Evolutionary conservation across 345 rosid species (phyloP), one percentile per base, ranked within the genome.

Genomic region (Sisymbrium irio): DNA sequence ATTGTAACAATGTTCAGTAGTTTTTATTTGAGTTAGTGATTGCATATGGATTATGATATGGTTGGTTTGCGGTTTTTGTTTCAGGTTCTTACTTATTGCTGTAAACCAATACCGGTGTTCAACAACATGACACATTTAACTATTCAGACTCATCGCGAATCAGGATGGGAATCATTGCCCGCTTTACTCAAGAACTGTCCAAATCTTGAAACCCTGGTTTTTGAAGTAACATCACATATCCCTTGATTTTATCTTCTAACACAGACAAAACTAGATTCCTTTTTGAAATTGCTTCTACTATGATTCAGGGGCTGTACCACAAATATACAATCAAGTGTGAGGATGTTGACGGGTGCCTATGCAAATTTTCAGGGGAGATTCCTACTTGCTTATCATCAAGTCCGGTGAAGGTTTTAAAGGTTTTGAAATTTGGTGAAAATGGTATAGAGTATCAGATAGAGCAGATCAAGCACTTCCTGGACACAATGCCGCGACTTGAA

Each of bases 401-500:
- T 35, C 39, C 11, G 39, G 39, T 35, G 39, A 37, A 37, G 41
- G 2, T 9, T 3, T 10, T 37, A 10, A 37, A 37, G 13, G 10
- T 10, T 6, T 37, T 37, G 11, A 37, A 10, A 6, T 37, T 9
- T 37, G 41, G 41, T 37, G 41, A 10, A 37, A 37, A 1, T 37
- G 41, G 9, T 6, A 37, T 10, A 37, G 13, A 37, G 41, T 0
- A 37, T 0, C 4, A 37, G 41, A 37, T 37, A 37, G 41, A 37
- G 41, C 13, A 37, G 13, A 9, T 56, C 19, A 54, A 54, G 53
- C 3, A 41, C 27, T 68, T 68, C 14, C 1, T 68, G 18, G 59
- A 65, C 46, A 65, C 70, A 36, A 49, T 65, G 69, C 69, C 33
- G 14, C 8, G 20, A 13, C 69, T 65, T 65, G 69, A 49, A 13